Conservation (phyloP, 2,329 filamentous ascomycete species). For the Talaromyces sp. region DNA sequence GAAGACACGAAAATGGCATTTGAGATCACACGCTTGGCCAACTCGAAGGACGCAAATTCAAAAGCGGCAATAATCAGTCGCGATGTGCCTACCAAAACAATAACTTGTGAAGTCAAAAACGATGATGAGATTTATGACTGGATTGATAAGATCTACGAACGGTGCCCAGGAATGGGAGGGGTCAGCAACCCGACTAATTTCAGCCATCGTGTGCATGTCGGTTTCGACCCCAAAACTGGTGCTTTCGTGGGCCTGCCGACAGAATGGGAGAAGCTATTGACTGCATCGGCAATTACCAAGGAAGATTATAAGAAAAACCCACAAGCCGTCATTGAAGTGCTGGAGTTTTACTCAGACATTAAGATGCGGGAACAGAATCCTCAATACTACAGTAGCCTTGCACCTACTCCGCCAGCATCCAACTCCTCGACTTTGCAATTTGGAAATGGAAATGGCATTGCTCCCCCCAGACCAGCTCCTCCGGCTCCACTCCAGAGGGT, state of each 20-base stretch:
- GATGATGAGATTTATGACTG: slow-evolving; percentile 98
- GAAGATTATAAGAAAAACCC: slow-evolving; percentile 98
- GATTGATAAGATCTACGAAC: slow-evolving; percentile 97
- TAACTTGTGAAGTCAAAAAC: slow-evolving; percentile 89
- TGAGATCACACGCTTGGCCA: slow-evolving; percentile 74
- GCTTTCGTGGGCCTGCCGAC: slow-evolving; percentile 91
- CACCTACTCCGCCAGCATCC: slow-evolving; percentile 61
- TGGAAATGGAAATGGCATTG: slow-evolving; percentile 57
- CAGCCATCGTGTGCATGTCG: slow-evolving; percentile 92
- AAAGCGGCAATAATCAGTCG: slow-evolving; percentile 72
- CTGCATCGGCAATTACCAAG: slow-evolving; percentile 94
- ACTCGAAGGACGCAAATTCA: slow-evolving; percentile 57
- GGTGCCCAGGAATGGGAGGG: slow-evolving; percentile 94
- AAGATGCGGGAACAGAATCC: slow-evolving; percentile 63
- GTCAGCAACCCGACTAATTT: slow-evolving; percentile 99
- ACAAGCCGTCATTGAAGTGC: slow-evolving; percentile 66
- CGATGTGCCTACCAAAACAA: slow-evolving; percentile 74
- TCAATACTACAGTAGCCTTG: slow-evolving; percentile 56
- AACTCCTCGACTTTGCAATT: slow-evolving; percentile 45
- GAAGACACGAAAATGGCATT: slow-evolving; percentile 90
- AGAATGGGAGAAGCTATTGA: slow-evolving; percentile 96
- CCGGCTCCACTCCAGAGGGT: slow-evolving; percentile 47
- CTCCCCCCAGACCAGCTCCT: slow-evolving; percentile 66
- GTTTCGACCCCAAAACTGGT: slow-evolving; percentile 91
- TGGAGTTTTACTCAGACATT: slow-evolving; percentile 68